phyloP scores from a whole-genome alignment of 257 asterid species.

The Rhazya stricta region DNA sequence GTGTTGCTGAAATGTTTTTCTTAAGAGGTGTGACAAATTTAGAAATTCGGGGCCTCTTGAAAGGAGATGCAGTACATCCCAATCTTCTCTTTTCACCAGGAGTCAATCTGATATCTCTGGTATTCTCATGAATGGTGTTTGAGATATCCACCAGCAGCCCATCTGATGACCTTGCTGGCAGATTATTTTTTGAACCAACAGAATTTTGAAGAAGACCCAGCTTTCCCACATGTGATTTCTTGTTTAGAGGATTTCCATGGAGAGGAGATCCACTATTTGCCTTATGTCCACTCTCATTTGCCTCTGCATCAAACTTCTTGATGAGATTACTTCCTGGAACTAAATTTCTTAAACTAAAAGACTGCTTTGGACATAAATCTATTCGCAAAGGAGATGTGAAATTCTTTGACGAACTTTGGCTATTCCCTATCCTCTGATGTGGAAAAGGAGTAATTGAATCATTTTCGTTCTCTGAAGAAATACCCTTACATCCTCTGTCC shows the following conservation, averaged over 20 bases:
- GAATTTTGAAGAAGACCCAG: constrained; percentile 28
- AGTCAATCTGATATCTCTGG: constrained; percentile 32
- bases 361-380: constrained; percentile 37
- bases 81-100: constrained; percentile 58
- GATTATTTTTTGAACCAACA: constrained; percentile 24
- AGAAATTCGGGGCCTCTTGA: constrained; percentile 86
- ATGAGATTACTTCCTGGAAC: constrained; percentile 69
- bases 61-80: constrained; percentile 57
- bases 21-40: constrained; percentile 58
- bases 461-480: constrained; percentile 28
- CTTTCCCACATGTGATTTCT: constrained; percentile 19
- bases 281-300: constrained; percentile 29
- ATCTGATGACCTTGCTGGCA: constrained; percentile 38
- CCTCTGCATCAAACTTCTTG: constrained; percentile 77
- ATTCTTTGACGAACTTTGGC: constrained; percentile 31
- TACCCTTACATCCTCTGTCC: constrained; percentile 28
- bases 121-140: constrained; percentile 33
- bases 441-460: constrained; percentile 45
- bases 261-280: constrained; percentile 26
- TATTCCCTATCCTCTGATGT: constrained; percentile 27
- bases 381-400: constrained; percentile 65
- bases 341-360: constrained; percentile 35
- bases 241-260: constrained; percentile 28
- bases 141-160: constrained; percentile 65
- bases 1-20: constrained; percentile 30